A percentile compares a stretch with the other conserved stretches of the same genome.
Evolutionary conservation across 352 stramenopile species (phyloP).

Genomic region (Elongisporangium undulatum): DNA sequence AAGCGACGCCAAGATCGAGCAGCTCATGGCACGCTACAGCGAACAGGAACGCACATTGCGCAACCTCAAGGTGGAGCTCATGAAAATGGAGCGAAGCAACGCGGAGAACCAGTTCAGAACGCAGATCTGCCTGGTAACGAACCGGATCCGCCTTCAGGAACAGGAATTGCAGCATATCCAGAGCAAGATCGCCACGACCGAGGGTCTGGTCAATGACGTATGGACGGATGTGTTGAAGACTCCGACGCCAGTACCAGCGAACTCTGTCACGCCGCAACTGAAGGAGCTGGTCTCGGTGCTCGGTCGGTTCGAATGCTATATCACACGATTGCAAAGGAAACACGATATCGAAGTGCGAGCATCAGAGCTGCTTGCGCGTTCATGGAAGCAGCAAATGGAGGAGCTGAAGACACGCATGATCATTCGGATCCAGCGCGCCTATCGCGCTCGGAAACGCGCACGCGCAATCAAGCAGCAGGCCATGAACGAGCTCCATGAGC

Average conservation of each 20-base stretch:
- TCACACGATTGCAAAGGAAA: constrained; percentile 46
- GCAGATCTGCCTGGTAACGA: constrained; percentile 49
- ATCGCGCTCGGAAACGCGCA: constrained; percentile 35
- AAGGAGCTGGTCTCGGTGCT: constrained; percentile 54
- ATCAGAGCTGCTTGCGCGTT: constrained; percentile 36
- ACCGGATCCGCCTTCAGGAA: constrained; percentile 50
- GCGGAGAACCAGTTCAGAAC: constrained; percentile 45
- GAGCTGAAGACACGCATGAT: constrained; percentile 61
- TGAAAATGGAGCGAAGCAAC: constrained; percentile 53
- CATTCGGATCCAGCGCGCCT: constrained; percentile 68
- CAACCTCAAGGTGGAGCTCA: constrained; percentile 57
- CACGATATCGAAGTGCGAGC: constrained; percentile 59
- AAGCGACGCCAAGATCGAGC: constrained; percentile 50
- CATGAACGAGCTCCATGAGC: constrained; percentile 36
- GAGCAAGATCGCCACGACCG: constrained; percentile 39
- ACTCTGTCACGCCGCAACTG: constrained; percentile 1
- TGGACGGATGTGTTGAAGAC: constrained; percentile 47
- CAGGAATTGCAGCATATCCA: constrained; percentile 60
- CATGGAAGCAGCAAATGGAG: constrained; percentile 74
- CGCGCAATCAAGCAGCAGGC: constrained; percentile 42
- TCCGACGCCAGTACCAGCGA: neutral
- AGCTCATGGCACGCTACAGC: constrained; percentile 28
- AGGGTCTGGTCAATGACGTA: constrained; percentile 49
- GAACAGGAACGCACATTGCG: constrained; percentile 48
- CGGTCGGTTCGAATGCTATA: constrained; percentile 47